Evolutionary conservation across 192 early-diverging fungal species (phyloP), one percentile per base, ranked within the genome.

Genomic region (Rhizophagus prolifer): DNA sequence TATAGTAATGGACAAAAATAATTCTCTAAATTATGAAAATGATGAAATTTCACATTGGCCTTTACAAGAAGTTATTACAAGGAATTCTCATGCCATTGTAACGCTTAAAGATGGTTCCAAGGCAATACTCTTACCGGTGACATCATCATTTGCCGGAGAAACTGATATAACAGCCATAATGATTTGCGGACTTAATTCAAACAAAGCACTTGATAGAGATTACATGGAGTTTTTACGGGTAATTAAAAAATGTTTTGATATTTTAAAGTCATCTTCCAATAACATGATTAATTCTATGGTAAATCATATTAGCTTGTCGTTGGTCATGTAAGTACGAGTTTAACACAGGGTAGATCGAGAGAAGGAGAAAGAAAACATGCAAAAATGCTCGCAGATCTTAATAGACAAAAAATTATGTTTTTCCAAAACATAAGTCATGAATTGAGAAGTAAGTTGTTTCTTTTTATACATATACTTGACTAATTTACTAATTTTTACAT

Each of bases 401-500:
- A 84, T 61, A 76, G 79, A 19, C 78, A 80, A 62, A 84, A 84
- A 74, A 84, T 84, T 19, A 78, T 73, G 5, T 84, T 84, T 60
- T 84, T 84, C 74, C 83, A 84, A 60, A 84, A 84, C 62, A 72
- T 84, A 8, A 84, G 81, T 21, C 85, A 86, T 26, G 85, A 86
- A 71, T 74, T 86, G 7, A 61, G 86, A 63, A 90, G 83, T 84
- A 80, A 59, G 80, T 60, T 50, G 5, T 69, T 69, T 7, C 1
- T 44, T 68, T 36, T 9, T 26, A 30, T 71, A n/a, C 12, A n/a
- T 13, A 1, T 58, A 71, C 9, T 13, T 67, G n/a, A 41, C 4
- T n/a, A 41, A 21, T n/a, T 41, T 21, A 38, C 14, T 28, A 47
- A 50, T 36, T 62, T 60, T n/a, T 25, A 41, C 36, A 38, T 38